A percentile compares a stretch with the other conserved stretches of the same genome.
Evolutionary conservation across 306 rosid genomes (phyloP).

Genomic region (Cicer judaicum): DNA sequence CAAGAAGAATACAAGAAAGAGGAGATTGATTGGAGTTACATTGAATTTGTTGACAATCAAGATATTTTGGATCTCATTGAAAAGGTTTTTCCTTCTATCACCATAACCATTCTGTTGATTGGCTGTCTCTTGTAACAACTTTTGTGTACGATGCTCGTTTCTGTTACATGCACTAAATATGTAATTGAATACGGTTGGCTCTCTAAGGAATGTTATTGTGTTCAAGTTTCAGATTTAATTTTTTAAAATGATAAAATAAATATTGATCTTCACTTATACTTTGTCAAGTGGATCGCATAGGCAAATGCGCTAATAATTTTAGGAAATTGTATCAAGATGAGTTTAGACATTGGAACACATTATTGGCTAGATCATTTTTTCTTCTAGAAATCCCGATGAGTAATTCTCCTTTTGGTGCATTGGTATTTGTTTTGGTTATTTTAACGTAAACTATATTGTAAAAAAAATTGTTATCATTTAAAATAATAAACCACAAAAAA

Average conservation of each 20-base stretch:
- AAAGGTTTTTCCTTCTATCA: conserved; percentile 68
- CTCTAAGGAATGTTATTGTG: neutral
- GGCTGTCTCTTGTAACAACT: conserved; percentile 14
- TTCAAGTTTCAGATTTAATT: neutral
- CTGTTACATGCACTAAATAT: neutral
- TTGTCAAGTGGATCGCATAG: neutral
- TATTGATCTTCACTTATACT: neutral
- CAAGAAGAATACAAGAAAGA: conserved; percentile 99
- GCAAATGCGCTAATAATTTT: neutral
- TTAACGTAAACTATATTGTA: neutral
- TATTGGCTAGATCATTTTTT: neutral
- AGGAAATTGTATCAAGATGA: neutral
- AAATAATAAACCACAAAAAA: conserved; percentile 1
- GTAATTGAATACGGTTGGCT: neutral
- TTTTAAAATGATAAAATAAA: neutral
- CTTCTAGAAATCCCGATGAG: neutral
- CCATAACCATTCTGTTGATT: conserved; percentile 34
- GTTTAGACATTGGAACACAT: neutral
- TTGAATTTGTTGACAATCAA: conserved; percentile 97
- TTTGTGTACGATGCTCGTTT: conserved; percentile 38
- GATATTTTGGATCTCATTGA: conserved; percentile 96
- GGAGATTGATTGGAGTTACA: conserved; percentile 99
- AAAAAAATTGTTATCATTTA: neutral
- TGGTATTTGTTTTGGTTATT: conserved; percentile 4
- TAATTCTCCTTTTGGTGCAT: neutral